Evolutionary conservation across 2,329 filamentous ascomycete genomes (phyloP).

Genomic region (Teratosphaeria pseudoeucalypti): DNA sequence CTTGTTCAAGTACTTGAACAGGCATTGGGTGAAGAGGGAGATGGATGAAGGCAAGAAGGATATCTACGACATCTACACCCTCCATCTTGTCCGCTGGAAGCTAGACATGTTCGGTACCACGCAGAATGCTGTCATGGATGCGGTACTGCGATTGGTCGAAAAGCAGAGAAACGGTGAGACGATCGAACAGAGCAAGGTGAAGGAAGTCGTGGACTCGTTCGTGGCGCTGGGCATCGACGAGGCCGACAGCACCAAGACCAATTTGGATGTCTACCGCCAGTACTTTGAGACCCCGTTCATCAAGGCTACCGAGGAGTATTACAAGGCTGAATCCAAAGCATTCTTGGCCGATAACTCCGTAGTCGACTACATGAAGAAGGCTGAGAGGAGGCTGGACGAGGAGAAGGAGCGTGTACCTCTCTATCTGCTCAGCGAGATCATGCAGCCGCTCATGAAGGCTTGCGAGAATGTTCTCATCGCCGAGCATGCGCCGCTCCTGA

Average conservation of each 20-base stretch:
- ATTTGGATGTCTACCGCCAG: conserved; percentile 83
- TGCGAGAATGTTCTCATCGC: conserved; percentile 86
- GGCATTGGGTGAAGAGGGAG: conserved; percentile 97
- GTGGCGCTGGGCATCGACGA: conserved; percentile 89
- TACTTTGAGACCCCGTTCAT: conserved; percentile 93
- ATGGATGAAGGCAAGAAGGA: conserved; percentile 99
- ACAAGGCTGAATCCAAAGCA: conserved; percentile 81
- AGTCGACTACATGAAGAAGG: conserved; percentile 99
- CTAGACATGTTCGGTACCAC: conserved; percentile 79
- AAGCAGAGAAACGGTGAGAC: conserved; percentile 97
- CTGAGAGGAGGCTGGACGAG: conserved; percentile 75
- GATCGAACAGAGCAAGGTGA: conserved; percentile 93
- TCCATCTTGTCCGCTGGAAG: conserved; percentile 93
- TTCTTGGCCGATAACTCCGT: conserved; percentile 96
- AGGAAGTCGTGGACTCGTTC: conserved; percentile 92
- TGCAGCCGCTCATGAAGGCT: conserved; percentile 67
- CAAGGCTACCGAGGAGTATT: conserved; percentile 71
- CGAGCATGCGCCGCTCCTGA: conserved; percentile 72
- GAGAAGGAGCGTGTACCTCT: conserved; percentile 89
- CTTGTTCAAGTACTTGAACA: conserved; percentile 88
- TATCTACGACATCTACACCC: conserved; percentile 94
- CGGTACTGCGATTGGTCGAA: conserved; percentile 88
- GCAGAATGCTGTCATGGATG: conserved; percentile 82
- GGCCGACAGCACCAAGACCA: conserved; percentile 83
- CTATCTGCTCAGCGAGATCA: conserved; percentile 86